A percentile compares a stretch with the other conserved stretches of the same genome.
phyloP scores from a whole-genome alignment of 2,329 filamentous ascomycete genomes.

The Phialemoniopsis sp. region DNA sequence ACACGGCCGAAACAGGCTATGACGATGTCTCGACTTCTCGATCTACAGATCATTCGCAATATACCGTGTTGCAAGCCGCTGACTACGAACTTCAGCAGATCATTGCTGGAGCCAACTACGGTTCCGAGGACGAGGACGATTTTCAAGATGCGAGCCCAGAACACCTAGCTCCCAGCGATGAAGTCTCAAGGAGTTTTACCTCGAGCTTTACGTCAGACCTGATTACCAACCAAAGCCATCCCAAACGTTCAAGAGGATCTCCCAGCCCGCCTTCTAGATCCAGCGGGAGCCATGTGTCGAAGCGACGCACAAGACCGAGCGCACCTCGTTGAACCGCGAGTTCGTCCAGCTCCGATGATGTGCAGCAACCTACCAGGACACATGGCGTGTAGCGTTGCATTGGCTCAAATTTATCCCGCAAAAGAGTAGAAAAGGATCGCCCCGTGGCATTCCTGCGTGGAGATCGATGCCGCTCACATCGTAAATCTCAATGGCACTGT shows the following conservation, averaged over 20 bases:
- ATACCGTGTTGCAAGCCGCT: constrained; percentile 7
- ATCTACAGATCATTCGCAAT: not conserved
- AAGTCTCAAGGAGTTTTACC: constrained; percentile 9
- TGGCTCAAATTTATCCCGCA: no score
- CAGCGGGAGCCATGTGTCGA: constrained; percentile 4
- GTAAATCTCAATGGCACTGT: no score
- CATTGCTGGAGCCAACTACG: constrained; percentile 1
- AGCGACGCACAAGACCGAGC: constrained; percentile 5
- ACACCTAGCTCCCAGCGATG: constrained; percentile 6
- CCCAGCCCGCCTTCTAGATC: constrained; percentile 8
- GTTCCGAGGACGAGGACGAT: constrained; percentile 5
- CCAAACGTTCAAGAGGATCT: constrained; percentile 10
- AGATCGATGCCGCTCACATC: no score
- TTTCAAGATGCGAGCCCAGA: constrained; percentile 6
- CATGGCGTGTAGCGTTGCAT: no score
- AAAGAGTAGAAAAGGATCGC: no score
- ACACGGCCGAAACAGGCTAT: constrained; percentile 3
- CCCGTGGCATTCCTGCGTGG: no score
- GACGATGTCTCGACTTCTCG: constrained; percentile 9
- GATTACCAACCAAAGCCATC: constrained; percentile 6
- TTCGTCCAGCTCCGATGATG: no score
- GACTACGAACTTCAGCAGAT: constrained; percentile 1
- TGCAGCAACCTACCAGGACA: no score
- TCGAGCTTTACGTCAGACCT: constrained; percentile 10
- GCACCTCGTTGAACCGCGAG: constrained; percentile 5